Evolutionary conservation across 2,329 filamentous ascomycete genomes (phyloP).

Genomic region (Xylogone sp.): DNA sequence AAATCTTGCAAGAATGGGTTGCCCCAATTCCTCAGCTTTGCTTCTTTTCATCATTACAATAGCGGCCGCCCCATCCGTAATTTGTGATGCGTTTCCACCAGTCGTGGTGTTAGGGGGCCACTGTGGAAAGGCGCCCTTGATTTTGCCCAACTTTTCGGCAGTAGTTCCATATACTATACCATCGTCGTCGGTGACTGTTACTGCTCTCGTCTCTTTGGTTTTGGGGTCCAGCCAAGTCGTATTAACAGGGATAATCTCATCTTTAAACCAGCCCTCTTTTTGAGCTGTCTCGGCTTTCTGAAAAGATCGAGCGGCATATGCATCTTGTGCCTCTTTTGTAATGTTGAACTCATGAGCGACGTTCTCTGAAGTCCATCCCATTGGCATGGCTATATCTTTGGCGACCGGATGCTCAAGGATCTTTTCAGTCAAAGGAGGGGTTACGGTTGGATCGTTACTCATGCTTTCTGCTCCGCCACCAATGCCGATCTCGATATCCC

Average conservation of each 20-base stretch:
- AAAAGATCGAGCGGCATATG: constrained; percentile 80
- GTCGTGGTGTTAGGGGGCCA: constrained; percentile 87
- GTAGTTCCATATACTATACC: constrained; percentile 86
- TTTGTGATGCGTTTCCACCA: constrained; percentile 85
- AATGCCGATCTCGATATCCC: constrained; percentile 78
- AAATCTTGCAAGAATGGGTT: constrained; percentile 89
- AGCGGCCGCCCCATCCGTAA: constrained; percentile 85
- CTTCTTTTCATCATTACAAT: constrained; percentile 88
- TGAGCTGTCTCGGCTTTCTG: constrained; percentile 80
- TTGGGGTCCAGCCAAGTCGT: constrained; percentile 72
- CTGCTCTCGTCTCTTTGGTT: constrained; percentile 56
- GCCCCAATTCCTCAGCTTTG: constrained; percentile 60
- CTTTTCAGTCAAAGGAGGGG: constrained; percentile 58
- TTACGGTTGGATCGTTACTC: constrained; percentile 65
- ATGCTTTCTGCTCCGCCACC: constrained; percentile 84
- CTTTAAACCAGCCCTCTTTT: constrained; percentile 81
- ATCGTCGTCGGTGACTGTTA: constrained; percentile 78
- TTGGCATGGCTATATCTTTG: constrained; percentile 81
- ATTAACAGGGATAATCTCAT: constrained; percentile 90
- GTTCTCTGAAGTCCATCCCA: constrained; percentile 96
- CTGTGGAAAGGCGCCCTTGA: constrained; percentile 81
- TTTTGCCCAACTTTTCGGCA: constrained; percentile 70
- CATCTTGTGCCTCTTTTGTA: constrained; percentile 71
- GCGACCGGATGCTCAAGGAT: constrained; percentile 65
- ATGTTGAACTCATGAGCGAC: constrained; percentile 84